These are phyloP conservation scores for Eragrostis nindensis DNA, from an alignment of 176 grass and related monocot genomes.

Conservation along the genomic window DNA sequence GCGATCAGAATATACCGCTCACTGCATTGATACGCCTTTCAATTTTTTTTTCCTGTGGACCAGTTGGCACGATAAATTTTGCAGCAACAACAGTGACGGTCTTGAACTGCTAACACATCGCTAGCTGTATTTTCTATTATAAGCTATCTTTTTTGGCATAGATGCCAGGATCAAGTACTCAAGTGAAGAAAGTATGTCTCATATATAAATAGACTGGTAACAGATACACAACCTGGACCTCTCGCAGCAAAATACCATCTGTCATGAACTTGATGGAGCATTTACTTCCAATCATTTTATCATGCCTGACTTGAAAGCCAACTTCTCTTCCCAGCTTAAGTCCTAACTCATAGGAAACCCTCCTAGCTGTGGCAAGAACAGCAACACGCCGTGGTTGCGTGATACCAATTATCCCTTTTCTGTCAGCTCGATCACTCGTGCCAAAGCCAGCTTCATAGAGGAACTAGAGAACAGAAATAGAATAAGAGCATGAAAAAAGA, in stretches of 20 bases:
- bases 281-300: conserved; percentile 74
- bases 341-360: conserved; percentile 91
- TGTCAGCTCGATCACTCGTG: conserved; percentile 69
- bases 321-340: conserved; percentile 81
- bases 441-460: conserved; percentile 97
- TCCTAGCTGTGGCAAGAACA: conserved; percentile 88
- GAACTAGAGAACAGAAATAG: conserved; percentile 56
- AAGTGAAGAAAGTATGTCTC: conserved; percentile 17
- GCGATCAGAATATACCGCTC: no score
- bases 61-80: no score
- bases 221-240: conserved; percentile 69
- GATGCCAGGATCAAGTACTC: conserved; percentile 17
- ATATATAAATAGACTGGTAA: conserved; percentile 36
- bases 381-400: conserved; percentile 96
- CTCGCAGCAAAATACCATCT: conserved; percentile 96
- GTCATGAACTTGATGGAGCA: conserved; percentile 99
- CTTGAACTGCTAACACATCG: not conserved
- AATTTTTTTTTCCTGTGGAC: no score
- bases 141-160: conserved; percentile 26
- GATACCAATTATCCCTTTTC: conserved; percentile 93
- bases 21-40: no score
- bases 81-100: not conserved
- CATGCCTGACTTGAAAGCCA: conserved; percentile 99
- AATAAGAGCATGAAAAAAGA: not conserved
- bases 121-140: conserved; percentile 19